Base-by-base conservation (phyloP, 2,329 filamentous ascomycete species). In the Colletotrichum australisinense region DNA sequence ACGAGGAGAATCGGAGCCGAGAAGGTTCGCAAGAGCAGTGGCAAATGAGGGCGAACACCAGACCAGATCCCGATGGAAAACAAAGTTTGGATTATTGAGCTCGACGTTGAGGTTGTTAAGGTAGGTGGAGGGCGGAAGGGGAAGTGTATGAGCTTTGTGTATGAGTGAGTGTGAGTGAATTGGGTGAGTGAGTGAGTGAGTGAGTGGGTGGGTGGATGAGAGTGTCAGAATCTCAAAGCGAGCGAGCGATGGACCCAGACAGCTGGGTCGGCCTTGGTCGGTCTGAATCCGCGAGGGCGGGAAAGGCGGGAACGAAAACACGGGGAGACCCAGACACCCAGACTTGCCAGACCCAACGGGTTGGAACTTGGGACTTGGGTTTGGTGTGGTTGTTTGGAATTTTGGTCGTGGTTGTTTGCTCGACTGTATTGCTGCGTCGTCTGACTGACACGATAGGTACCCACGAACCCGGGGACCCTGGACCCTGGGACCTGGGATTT, bases 231-330 rank as follows among this genome's bases (percentile, higher is more conserved):
- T 38, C 14, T 35, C 19, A 35, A 30, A 22, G 58, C 19, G 63
- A 22, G 57, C 7, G 64, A 24, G 64, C 57, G 26, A 32, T 57
- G 53, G 70, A 70, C 62, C 70, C 70, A 38, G 35, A 52, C 55
- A 70, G 38, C 67, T 65, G 70, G 70, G 60, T 60, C 67, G 28
- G 62, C 49, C 56, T 62, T 32, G 70, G 67, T 73, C 67, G 70
- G 67, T 70, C 70, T 73, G 60, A 73, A 55, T 65, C 70, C 70
- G 60, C 70, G 55, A 73, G 35, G 67, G 70, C 70, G 70, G 70
- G 70, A 73, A 65, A 64, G 66, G 66, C 70, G 70, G 60, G 70
- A 70, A 73, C 67, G 60, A 62, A 70, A 70, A 66, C 42, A 73
- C 60, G 60, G 67, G 69, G 69, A 62, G 70, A 49, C n/a, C 28